phyloP scores from a whole-genome alignment of 164 flowering plant species.

The Macadamia tetraphylla region DNA sequence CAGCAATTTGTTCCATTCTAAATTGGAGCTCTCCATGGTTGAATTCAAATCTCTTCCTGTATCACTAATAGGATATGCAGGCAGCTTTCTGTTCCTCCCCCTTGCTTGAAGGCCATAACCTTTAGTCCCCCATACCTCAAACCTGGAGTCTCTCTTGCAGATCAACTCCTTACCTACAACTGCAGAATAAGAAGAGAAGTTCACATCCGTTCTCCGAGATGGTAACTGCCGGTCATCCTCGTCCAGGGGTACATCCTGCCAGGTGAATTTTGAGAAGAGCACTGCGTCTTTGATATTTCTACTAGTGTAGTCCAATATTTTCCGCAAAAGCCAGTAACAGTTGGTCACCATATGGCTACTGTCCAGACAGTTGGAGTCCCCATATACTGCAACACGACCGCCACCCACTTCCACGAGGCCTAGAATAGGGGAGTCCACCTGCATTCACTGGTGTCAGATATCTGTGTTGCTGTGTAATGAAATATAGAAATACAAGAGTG shows the following conservation, averaged over 20 bases:
- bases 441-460: slow-evolving; percentile 14
- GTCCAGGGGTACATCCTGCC: slow-evolving; percentile 40
- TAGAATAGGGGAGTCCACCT: slow-evolving; percentile 86
- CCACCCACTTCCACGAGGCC: slow-evolving; percentile 73
- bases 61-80: slow-evolving; percentile 62
- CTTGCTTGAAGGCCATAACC: slow-evolving; percentile 62
- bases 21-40: slow-evolving; percentile 22
- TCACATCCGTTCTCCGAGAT: slow-evolving; percentile 86
- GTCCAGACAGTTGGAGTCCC: slow-evolving; percentile 97
- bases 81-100: slow-evolving; percentile 71
- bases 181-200: slow-evolving; percentile 79
- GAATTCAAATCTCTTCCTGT: slow-evolving; percentile 49
- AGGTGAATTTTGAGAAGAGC: slow-evolving; percentile 64
- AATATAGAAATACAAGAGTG: neutral
- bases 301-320: slow-evolving; percentile 77
- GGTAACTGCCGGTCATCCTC: slow-evolving; percentile 62
- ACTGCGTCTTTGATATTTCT: slow-evolving; percentile 61
- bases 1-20: slow-evolving; percentile 15
- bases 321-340: slow-evolving; percentile 85
- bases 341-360: slow-evolving; percentile 99
- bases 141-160: slow-evolving; percentile 75
- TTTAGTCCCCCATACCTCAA: slow-evolving; percentile 90
- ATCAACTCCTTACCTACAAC: slow-evolving; percentile 73
- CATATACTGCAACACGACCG: slow-evolving; percentile 89
- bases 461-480: too few species aligned